Base-by-base conservation (phyloP, 192 early-diverging fungal genomes). In the Coemansia guatemalensis region DNA sequence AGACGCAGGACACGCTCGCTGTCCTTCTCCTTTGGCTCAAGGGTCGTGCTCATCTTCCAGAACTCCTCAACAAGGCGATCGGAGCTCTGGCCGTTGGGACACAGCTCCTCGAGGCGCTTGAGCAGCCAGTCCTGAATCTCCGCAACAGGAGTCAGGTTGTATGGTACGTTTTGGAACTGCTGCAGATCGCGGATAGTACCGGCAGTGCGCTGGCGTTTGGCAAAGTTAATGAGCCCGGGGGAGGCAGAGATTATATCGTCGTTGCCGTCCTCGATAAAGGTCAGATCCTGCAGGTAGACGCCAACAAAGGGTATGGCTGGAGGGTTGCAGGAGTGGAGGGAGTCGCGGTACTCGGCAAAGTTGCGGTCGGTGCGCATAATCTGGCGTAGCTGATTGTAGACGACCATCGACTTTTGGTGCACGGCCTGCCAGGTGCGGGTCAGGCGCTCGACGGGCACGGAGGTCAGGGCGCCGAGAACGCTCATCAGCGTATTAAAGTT, bases 401-500 rank as follows among this genome's bases (percentile, higher is more conserved):
- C 82, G 54, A 67, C 75, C 55, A 87, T 82, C 0, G 84, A 71
- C 58, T 86, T 86, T 29, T 82, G 70, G 48, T 84, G 84, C 2
- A 89, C 82, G 1, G 83, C 79, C 65, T 96, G 94, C 94, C 95
- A 97, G 2, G 97, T 97, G 35, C 93, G 86, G 8, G 88, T 90
- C 41, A 98, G 78, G 22, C 97, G 89, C 75, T 91, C 89, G 49
- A 99, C 86, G 4, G 94, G 88, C 2, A 92, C 91, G 4, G 90
- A 90, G 33, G 93, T 90, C 62, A 99, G 88, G 8, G 91, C 93
- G 27, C 93, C 93, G 8, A 95, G 84, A 29, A 97, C 90, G 5
- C 95, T 88, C 82, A 93, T 93, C 33, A 96, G 85, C 9, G 93
- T 91, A 72, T 93, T 95, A 67, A 93, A 99, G 85, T 98, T 99